phyloP scores from a whole-genome alignment of 805 yeast species.

The Metschnikowia shivogae region DNA sequence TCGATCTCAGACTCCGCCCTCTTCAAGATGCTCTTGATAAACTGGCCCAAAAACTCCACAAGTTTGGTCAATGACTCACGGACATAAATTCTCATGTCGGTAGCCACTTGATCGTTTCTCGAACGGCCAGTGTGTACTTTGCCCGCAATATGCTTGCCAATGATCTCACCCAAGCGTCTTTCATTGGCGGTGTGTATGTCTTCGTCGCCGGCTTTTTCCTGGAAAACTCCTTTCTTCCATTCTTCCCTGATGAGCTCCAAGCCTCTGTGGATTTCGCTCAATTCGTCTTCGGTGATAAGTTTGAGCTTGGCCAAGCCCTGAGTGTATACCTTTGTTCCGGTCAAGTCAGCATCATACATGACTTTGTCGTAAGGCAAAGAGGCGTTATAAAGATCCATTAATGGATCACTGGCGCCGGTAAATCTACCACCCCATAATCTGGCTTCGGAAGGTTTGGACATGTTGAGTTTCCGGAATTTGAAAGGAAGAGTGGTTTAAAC shows the following conservation, averaged over 20 bases:
- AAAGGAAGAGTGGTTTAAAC: neutral
- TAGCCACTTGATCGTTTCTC: slow-evolving; percentile 97
- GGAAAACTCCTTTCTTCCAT: slow-evolving; percentile 71
- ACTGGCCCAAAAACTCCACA: slow-evolving; percentile 49
- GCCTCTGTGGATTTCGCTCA: slow-evolving; percentile 79
- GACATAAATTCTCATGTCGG: slow-evolving; percentile 96
- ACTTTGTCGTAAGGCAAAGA: slow-evolving; percentile 92
- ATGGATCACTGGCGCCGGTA: slow-evolving; percentile 94
- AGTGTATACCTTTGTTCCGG: slow-evolving; percentile 92
- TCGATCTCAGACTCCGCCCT: slow-evolving; percentile 87
- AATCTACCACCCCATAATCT: slow-evolving; percentile 98
- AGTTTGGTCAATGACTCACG: slow-evolving; percentile 71
- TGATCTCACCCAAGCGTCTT: slow-evolving; percentile 93
- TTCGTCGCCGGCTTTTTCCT: slow-evolving; percentile 85
- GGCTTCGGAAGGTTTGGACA: slow-evolving; percentile 51
- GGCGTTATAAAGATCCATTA: slow-evolving; percentile 96
- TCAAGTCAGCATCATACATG: slow-evolving; percentile 92
- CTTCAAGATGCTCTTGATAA: slow-evolving; percentile 61
- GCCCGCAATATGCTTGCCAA: slow-evolving; percentile 91
- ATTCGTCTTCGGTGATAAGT: slow-evolving; percentile 67
- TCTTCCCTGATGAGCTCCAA: slow-evolving; percentile 66
- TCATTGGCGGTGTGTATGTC: slow-evolving; percentile 99
- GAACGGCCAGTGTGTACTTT: slow-evolving; percentile 99
- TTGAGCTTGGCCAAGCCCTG: slow-evolving; percentile 78
- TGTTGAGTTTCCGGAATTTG: slow-evolving; percentile 1